Evolutionary conservation across 2,329 filamentous ascomycete genomes (phyloP).

Genomic region (Beauveria sp.): DNA sequence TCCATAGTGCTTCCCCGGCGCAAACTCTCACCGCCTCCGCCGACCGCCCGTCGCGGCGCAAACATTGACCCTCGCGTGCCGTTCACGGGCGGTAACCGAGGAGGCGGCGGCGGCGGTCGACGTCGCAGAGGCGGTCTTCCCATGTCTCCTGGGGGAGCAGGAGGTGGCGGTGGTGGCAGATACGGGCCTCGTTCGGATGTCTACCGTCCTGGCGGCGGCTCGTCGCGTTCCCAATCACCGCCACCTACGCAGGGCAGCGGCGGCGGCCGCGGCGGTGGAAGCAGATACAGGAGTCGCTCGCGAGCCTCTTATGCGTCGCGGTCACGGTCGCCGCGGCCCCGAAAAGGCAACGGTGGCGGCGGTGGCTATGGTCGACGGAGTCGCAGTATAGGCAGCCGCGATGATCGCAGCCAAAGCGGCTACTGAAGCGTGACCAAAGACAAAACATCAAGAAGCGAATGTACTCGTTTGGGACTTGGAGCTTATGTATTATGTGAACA

Average conservation of each 20-base stretch:
- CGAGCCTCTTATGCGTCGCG: constrained; percentile 37
- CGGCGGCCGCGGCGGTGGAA: constrained; percentile 22
- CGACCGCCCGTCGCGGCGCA: constrained; percentile 56
- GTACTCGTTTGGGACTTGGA: no score
- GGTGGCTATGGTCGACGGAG: constrained; percentile 35
- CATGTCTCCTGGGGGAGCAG: constrained; percentile 16
- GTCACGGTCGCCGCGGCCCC: constrained; percentile 38
- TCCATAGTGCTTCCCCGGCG: constrained; percentile 80
- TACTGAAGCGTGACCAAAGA: constrained; percentile 13
- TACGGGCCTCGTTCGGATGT: constrained; percentile 43
- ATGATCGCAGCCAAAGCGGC: constrained; percentile 27
- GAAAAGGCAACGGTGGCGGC: constrained; percentile 23
- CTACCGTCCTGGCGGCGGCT: constrained; percentile 55
- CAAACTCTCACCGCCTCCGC: constrained; percentile 75
- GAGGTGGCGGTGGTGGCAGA: constrained; percentile 23
- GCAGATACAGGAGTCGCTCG: constrained; percentile 39
- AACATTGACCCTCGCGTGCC: constrained; percentile 45
- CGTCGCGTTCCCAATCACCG: constrained; percentile 21
- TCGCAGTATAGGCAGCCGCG: constrained; percentile 33
- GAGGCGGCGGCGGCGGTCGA: constrained; percentile 29
- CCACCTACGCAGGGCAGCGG: neutral
- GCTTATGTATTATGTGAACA: neutral
- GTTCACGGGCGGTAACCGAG: constrained; percentile 26
- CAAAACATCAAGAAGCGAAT: neutral
- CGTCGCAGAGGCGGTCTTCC: constrained; percentile 29